Conservation (phyloP, 2,329 filamentous ascomycete genomes). For the Botrytis hyacinthi region DNA sequence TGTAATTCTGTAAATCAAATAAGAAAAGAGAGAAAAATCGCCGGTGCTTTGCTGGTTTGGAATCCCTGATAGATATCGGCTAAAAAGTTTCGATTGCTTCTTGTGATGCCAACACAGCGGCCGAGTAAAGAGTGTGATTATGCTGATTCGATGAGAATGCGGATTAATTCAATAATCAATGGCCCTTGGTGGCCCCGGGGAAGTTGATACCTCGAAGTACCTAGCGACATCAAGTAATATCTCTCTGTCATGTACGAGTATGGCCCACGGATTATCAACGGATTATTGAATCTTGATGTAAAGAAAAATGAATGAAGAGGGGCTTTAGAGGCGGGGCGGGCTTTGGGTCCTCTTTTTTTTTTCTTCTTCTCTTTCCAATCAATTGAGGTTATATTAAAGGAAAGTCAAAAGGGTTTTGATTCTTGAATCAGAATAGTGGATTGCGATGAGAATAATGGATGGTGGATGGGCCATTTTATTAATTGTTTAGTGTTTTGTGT, state of each 20-base stretch:
- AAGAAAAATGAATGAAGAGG: slow-evolving; percentile 1
- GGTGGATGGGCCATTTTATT: neutral
- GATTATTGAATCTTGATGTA: neutral
- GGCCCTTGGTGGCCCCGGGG: neutral
- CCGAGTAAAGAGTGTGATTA: neutral
- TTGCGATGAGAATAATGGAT: neutral
- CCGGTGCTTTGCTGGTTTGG: neutral
- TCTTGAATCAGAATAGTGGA: neutral
- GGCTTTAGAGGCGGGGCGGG: slow-evolving; percentile 7
- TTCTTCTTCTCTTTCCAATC: neutral
- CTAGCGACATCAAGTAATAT: neutral
- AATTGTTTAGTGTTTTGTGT: neutral
- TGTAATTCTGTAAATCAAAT: slow-evolving; percentile 9
- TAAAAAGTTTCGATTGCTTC: slow-evolving; percentile 25
- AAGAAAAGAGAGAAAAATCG: neutral
- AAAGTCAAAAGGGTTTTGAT: neutral
- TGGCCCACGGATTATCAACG: neutral
- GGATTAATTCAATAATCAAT: neutral
- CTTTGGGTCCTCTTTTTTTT: neutral
- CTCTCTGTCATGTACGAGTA: neutral
- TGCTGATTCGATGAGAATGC: slow-evolving; percentile 18
- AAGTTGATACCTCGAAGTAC: neutral
- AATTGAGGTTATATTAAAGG: slow-evolving; percentile 1
- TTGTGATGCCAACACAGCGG: slow-evolving; percentile 32
- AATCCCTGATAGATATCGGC: slow-evolving; percentile 19